These are phyloP conservation scores for Annulohypoxylon stygium DNA, from an alignment of 495 filamentous ascomycete genomes.

Conservation along the genomic window DNA sequence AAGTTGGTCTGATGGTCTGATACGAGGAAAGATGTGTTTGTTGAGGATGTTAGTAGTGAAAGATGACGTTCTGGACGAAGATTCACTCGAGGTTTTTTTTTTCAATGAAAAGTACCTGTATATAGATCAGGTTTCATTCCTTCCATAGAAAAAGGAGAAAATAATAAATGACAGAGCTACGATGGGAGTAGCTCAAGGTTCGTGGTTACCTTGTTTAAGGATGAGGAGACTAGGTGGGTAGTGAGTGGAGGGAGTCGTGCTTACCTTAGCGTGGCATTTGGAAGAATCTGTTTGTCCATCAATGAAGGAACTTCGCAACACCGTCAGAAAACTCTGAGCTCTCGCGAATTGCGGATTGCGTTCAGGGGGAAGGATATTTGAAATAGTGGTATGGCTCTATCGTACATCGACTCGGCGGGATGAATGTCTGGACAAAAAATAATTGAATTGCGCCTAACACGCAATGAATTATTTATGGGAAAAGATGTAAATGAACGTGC, in stretches of 20 bases:
- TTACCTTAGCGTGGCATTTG: neutral
- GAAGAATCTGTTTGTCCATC: neutral
- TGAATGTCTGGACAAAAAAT: neutral
- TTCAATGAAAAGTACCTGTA: too few species aligned
- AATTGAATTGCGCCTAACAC: too few species aligned
- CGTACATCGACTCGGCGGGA: neutral
- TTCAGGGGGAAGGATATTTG: neutral
- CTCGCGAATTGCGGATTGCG: neutral
- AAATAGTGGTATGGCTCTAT: neutral
- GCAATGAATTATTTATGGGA: too few species aligned
- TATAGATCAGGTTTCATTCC: neutral
- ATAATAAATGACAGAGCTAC: neutral
- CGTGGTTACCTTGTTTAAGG: neutral
- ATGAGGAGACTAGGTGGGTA: neutral
- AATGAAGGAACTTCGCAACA: neutral
- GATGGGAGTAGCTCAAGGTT: neutral
- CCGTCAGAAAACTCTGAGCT: neutral
- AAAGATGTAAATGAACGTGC: too few species aligned
- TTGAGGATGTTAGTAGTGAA: neutral
- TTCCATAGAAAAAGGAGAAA: neutral
- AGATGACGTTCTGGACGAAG: neutral
- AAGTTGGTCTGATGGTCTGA: neutral
- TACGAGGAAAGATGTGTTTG: neutral
- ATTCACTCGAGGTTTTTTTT: neutral
- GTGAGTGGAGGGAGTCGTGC: neutral